phyloP scores from a whole-genome alignment of 1,139 yeast species.

The Candida sp. region DNA sequence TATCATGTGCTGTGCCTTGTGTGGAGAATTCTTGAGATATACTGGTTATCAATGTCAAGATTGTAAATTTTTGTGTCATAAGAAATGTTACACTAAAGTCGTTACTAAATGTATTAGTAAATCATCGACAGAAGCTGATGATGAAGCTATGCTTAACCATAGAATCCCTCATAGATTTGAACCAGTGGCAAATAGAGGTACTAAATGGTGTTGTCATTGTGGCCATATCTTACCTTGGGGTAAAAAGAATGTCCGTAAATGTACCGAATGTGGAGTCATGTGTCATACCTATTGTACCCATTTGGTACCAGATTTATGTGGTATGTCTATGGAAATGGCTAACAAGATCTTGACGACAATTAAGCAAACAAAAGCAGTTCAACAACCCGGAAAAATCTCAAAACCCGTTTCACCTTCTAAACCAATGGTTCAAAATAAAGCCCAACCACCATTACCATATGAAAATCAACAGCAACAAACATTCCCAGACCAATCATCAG shows the following conservation, averaged over 20 bases:
- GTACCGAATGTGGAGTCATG: slow-evolving; percentile 93
- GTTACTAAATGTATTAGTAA: slow-evolving; percentile 95
- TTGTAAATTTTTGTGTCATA: slow-evolving; percentile 91
- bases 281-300: slow-evolving; percentile 93
- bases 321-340: slow-evolving; percentile 98
- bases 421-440: slow-evolving; percentile 11
- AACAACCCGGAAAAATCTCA: slow-evolving; percentile 4
- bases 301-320: slow-evolving; percentile 96
- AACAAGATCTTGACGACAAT: slow-evolving; percentile 84
- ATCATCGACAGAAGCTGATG: slow-evolving; percentile 81
- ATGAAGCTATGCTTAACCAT: slow-evolving; percentile 90
- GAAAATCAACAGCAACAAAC: slow-evolving; percentile 2
- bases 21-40: slow-evolving; percentile 92
- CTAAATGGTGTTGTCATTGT: slow-evolving; percentile 99
- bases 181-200: slow-evolving; percentile 86
- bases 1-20: slow-evolving; percentile 94
- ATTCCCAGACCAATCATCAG: slow-evolving; percentile 5
- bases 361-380: slow-evolving; percentile 56
- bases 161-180: slow-evolving; percentile 97
- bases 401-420: slow-evolving; percentile 5
- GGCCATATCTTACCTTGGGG: slow-evolving; percentile 97
- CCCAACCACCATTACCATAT: slow-evolving; percentile 10
- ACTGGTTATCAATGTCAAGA: slow-evolving; percentile 97
- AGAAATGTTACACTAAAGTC: slow-evolving; percentile 89
- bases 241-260: slow-evolving; percentile 87